A percentile compares a stretch with the other conserved stretches of the same genome.
These are phyloP conservation scores for Dictyostelium intermedium DNA, from an alignment of 78 protist genomes.

Conservation along the genomic window DNA sequence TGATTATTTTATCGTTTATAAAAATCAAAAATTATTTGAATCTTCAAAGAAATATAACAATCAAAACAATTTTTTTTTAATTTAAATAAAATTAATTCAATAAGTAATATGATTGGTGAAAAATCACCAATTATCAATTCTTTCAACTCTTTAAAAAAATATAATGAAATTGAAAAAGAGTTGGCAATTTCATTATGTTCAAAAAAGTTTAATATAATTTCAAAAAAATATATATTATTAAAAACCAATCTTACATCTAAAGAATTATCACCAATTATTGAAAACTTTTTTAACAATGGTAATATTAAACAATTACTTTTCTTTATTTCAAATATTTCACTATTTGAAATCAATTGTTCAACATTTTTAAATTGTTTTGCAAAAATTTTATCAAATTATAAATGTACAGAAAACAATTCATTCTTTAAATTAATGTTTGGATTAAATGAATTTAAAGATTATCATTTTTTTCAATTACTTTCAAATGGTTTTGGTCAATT, in stretches of 20 bases:
- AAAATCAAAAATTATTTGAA: neutral
- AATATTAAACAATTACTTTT: neutral
- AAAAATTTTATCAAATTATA: neutral
- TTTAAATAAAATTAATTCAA: neutral
- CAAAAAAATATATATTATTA: neutral
- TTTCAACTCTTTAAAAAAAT: neutral
- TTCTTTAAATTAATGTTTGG: neutral
- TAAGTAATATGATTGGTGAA: neutral
- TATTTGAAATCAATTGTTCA: neutral
- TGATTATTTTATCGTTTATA: neutral
- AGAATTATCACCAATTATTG: neutral
- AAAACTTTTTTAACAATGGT: neutral
- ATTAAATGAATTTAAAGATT: neutral
- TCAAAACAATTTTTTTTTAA: too few relatives aligned
- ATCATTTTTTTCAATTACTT: neutral
- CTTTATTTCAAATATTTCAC: neutral
- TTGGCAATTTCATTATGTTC: neutral
- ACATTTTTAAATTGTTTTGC: neutral
- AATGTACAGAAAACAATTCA: neutral
- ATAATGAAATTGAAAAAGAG: neutral
- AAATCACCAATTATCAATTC: neutral
- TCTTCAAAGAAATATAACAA: neutral
- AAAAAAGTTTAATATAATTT: neutral
- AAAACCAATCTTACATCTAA: neutral
- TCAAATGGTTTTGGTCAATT: neutral